phyloP scores from a whole-genome alignment of 225 moss, liverwort and hornwort species.

The Anthoceros angustus region DNA sequence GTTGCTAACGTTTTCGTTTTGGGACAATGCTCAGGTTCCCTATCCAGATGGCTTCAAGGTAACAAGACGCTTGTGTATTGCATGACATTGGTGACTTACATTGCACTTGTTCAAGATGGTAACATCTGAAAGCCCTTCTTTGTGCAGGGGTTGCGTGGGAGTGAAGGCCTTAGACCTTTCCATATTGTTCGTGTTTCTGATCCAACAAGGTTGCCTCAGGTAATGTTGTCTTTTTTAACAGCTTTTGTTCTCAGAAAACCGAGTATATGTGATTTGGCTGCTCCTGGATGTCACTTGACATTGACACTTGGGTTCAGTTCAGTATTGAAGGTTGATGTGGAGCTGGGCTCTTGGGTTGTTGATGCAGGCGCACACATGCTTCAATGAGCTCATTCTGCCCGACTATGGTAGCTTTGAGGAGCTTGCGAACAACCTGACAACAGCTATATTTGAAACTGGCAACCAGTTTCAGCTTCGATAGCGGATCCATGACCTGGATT shows the following conservation, averaged over 20 bases:
- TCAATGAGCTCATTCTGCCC: slow-evolving; percentile 99
- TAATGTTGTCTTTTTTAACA: slow-evolving; percentile 12
- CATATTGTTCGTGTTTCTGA: slow-evolving; percentile 96
- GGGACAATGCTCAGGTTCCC: slow-evolving; percentile 47
- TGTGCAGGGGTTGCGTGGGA: slow-evolving; percentile 79
- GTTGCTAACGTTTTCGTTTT: neutral
- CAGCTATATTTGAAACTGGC: slow-evolving; percentile 98
- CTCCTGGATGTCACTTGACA: too few relatives aligned
- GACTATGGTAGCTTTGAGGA: slow-evolving; percentile 93
- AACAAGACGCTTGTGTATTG: slow-evolving; percentile 2
- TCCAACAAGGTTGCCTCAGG: slow-evolving; percentile 93
- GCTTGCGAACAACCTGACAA: slow-evolving; percentile 85
- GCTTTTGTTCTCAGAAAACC: neutral
- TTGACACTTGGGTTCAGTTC: too few relatives aligned
- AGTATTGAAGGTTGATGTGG: too few relatives aligned
- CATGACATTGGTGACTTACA: neutral
- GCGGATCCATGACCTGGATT: neutral
- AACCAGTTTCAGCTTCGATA: slow-evolving; percentile 99
- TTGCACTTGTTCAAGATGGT: neutral
- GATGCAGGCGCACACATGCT: slow-evolving; percentile 91
- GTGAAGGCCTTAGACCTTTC: slow-evolving; percentile 86
- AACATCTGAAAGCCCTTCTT: neutral
- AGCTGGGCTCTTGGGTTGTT: neutral
- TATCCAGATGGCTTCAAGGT: slow-evolving; percentile 99
- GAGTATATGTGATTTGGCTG: too few relatives aligned